Evolutionary conservation across 148 eudicot species (phyloP).

Genomic region (Rhododendron ovatum): DNA sequence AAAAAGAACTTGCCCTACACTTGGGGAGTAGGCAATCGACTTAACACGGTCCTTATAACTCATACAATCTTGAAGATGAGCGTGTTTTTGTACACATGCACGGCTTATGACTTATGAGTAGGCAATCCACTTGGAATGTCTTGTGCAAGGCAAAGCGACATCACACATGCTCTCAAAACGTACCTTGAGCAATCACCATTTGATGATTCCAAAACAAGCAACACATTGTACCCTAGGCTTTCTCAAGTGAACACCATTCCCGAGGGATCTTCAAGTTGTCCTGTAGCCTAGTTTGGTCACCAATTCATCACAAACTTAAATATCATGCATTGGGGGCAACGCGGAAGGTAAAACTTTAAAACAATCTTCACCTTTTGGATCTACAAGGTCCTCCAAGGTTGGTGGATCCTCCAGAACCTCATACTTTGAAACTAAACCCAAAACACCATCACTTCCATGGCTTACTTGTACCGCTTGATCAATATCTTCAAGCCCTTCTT

Average conservation of each 20-base stretch:
- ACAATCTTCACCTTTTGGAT: not conserved
- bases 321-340: not conserved
- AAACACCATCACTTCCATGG: not conserved
- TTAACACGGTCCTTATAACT: not conserved
- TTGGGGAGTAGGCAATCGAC: not conserved
- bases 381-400: not conserved
- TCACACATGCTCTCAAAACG: not conserved
- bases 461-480: not conserved
- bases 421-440: not conserved
- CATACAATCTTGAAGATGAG: not conserved
- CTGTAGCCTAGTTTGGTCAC: not conserved
- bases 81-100: not conserved
- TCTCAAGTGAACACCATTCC: not conserved
- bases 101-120: not conserved
- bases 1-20: not conserved
- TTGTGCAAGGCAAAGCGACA: not conserved
- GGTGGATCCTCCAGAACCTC: not conserved
- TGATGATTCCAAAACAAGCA: not conserved
- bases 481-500: not conserved
- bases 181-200: not conserved
- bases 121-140: not conserved
- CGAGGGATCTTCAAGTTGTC: not conserved
- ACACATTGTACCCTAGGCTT: not conserved
- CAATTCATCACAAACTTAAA: not conserved
- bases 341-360: not conserved